Evolutionary conservation across 352 stramenopile species (phyloP).

Genomic region (Pseudoperonospora humuli): DNA sequence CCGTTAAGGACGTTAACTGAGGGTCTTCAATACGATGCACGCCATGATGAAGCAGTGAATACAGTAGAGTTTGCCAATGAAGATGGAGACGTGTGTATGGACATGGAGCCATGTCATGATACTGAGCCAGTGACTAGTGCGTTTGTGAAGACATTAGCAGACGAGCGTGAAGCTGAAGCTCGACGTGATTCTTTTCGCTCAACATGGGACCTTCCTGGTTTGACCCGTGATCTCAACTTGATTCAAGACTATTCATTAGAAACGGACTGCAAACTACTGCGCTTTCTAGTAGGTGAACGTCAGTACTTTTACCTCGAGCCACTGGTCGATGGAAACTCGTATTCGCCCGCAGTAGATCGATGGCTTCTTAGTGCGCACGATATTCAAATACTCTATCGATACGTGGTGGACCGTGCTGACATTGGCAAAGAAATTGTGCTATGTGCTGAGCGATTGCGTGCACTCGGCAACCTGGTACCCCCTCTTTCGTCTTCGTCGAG

Average conservation of each 20-base stretch:
- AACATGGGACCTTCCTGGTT: conserved; percentile 45
- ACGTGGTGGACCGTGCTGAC: conserved; percentile 18
- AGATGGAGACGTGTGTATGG: conserved; percentile 5
- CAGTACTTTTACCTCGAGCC: conserved; percentile 79
- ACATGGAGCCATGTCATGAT: conserved; percentile 4
- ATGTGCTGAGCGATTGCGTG: conserved; percentile 22
- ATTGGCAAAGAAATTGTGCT: conserved; percentile 29
- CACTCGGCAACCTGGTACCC: conserved; percentile 18
- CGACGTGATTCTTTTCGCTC: conserved; percentile 45
- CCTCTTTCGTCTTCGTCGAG: conserved; percentile 7
- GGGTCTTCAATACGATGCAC: background rate
- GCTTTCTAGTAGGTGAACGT: conserved; percentile 48
- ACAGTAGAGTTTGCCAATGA: conserved; percentile 13
- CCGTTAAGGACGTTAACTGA: background rate
- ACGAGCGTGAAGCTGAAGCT: conserved; percentile 6
- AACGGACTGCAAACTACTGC: conserved; percentile 51
- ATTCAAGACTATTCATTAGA: conserved; percentile 72
- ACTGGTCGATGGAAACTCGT: conserved; percentile 12
- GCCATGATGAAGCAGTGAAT: background rate
- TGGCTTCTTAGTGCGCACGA: conserved; percentile 37
- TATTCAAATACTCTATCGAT: conserved; percentile 29
- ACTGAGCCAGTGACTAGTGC: conserved; percentile 1
- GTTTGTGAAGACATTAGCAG: background rate
- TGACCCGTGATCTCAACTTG: conserved; percentile 61
- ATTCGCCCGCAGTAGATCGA: conserved; percentile 14